A percentile compares a stretch with the other conserved stretches of the same genome.
Conservation (phyloP, 441 rosid genomes). For the Erodium trifolium region DNA sequence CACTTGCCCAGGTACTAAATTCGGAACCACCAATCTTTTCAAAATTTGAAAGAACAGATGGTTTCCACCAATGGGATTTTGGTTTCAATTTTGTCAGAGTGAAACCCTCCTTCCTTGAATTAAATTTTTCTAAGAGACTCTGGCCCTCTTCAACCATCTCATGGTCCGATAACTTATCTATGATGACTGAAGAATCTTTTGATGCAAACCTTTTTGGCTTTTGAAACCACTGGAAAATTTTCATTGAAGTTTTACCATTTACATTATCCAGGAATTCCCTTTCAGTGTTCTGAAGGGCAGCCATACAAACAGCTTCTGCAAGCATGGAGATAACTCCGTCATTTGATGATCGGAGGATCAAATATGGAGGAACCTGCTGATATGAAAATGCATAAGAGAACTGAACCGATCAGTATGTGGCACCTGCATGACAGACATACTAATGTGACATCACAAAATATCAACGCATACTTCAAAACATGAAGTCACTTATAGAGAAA, state of each 20-base stretch:
- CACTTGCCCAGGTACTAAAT: constrained; percentile 67
- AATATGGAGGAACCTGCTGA: constrained; percentile 64
- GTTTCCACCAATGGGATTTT: constrained; percentile 51
- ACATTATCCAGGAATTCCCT: constrained; percentile 38
- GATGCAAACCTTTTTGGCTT: constrained; percentile 41
- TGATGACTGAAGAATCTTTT: constrained; percentile 46
- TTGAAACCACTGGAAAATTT: constrained; percentile 39
- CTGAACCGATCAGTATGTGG: constrained; percentile 48
- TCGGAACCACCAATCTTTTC: constrained; percentile 64
- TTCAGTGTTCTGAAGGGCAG: constrained; percentile 58
- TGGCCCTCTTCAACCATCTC: constrained; percentile 48
- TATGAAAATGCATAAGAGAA: constrained; percentile 49
- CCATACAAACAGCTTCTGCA: constrained; percentile 59
- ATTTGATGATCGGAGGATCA: constrained; percentile 51
- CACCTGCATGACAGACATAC: constrained; percentile 40
- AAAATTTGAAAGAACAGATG: constrained; percentile 37
- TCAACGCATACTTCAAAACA: constrained; percentile 13
- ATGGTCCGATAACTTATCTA: constrained; percentile 48
- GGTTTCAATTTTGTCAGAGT: constrained; percentile 23
- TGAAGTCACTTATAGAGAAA: constrained; percentile 1
- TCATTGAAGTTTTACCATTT: constrained; percentile 24
- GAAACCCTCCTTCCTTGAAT: constrained; percentile 28
- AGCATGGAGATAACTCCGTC: constrained; percentile 54
- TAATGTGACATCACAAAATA: constrained; percentile 31
- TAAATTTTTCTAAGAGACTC: constrained; percentile 46